These are phyloP conservation scores for Striga hermonthica DNA, from an alignment of 305 asterid genomes.

Conservation along the genomic window DNA sequence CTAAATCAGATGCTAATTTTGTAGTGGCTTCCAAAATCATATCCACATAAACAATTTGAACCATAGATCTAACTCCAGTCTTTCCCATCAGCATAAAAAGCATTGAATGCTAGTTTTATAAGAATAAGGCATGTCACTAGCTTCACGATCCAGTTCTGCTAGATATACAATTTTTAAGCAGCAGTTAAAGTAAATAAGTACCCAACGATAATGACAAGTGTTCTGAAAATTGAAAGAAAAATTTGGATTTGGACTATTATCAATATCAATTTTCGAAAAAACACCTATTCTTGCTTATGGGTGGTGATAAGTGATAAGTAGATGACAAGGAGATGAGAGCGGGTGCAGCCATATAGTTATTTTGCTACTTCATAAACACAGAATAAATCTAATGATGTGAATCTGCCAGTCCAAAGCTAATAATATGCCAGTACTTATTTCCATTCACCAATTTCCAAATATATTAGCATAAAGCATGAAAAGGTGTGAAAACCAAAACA, in stretches of 20 bases:
- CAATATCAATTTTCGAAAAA: neutral
- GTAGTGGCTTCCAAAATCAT: neutral
- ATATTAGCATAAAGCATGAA: neutral
- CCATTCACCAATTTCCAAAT: neutral
- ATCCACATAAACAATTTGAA: neutral
- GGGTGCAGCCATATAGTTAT: neutral
- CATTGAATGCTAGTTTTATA: neutral
- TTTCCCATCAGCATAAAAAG: conserved; percentile 13
- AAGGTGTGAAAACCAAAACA: neutral
- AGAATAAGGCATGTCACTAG: neutral
- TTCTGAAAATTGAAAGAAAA: neutral
- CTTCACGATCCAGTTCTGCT: neutral
- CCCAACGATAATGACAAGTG: neutral
- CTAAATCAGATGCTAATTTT: neutral
- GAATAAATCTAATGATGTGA: neutral
- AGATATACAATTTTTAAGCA: neutral
- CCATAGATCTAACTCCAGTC: neutral
- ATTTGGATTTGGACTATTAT: neutral
- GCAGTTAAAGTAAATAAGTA: neutral
- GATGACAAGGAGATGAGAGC: neutral
- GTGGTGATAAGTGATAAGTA: neutral
- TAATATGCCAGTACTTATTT: no score
- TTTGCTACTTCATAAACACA: neutral
- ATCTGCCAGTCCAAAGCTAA: neutral
- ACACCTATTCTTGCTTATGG: neutral